Base-by-base conservation (phyloP, 2,329 filamentous ascomycete species). In the Coleophoma cylindrospora region DNA sequence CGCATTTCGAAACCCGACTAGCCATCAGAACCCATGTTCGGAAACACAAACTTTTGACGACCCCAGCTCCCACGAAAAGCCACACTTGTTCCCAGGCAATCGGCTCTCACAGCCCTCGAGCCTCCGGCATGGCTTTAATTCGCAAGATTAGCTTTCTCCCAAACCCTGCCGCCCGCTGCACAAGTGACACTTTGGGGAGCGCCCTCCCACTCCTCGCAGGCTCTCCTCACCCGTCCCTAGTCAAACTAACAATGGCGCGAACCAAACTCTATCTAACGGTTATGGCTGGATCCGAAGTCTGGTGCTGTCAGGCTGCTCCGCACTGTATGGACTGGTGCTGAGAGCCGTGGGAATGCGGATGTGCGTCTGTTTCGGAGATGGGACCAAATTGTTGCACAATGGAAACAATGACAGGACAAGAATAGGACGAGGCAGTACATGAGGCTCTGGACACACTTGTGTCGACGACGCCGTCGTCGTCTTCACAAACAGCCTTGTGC, bases 51-150 rank as follows among this genome's bases (percentile, higher is more conserved):
- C 45, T 47, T 41, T 13, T 41, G 11, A 6, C 17, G 22, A 41
- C 40, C 40, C 40, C 14, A 54, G 47, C 50, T 40, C 52, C 27
- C 9, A 27, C 27, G 27, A 27, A 27, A 27, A 27, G 27, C 27
- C 27, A 27, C 27, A 54, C 53, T 43, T 33, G 33, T 34, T 33
- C 21, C 45, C 49, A 51, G 51, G 53, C 44, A 50, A 48, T 49
- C 40, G 34, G 34, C 34, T 19, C 15, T 32, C 47, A 32, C 34
- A 36, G 38, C 48, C 34, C 49, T 54, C 52, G 53, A 54, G 54
- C 56, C 58, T 54, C 49, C 48, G 27, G n/a, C 45, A 50, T 51
- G 50, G 48, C 53, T 50, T 53, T 51, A 50, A 49, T 55, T 52
- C 33, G 32, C 21, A 21, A 44, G 11, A 27, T 44, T 32, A 27